phyloP scores from a whole-genome alignment of 192 early-diverging fungal species.

The Umbelopsis sp. region DNA sequence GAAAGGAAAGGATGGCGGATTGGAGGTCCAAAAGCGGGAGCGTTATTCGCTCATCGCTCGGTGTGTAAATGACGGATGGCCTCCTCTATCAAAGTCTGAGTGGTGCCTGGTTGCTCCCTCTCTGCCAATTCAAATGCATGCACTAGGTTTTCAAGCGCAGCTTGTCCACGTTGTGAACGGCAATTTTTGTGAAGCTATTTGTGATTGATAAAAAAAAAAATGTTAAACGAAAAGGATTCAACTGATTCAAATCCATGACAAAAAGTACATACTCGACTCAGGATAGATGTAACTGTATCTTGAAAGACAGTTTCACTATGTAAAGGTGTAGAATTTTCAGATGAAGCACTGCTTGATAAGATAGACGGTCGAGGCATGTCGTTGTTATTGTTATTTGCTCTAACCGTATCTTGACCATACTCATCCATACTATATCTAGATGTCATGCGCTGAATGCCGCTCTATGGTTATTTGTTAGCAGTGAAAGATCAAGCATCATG shows the following conservation, averaged over 20 bases:
- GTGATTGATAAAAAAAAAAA: neutral
- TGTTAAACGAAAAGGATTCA: neutral
- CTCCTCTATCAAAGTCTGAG: constrained; percentile 41
- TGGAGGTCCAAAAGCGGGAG: neutral
- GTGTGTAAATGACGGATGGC: constrained; percentile 13
- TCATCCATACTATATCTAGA: constrained; percentile 27
- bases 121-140: constrained; percentile 44
- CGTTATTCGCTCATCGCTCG: neutral
- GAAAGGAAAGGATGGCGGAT: neutral
- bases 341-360: neutral
- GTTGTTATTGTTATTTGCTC: constrained; percentile 29
- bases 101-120: constrained; percentile 44
- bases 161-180: constrained; percentile 34
- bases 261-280: neutral
- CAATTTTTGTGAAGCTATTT: constrained; percentile 35
- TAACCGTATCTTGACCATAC: constrained; percentile 29
- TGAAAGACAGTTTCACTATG: constrained; percentile 21
- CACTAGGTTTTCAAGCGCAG: constrained; percentile 42
- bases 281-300: constrained; percentile 21
- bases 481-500: too few species aligned
- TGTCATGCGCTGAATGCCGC: constrained; percentile 20
- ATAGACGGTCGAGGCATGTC: neutral
- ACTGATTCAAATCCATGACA: neutral
- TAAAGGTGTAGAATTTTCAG: neutral
- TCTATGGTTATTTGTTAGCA: neutral